Conservation (phyloP, 371 early-diverging fungal genomes). For the Rhizomucor miehei region DNA sequence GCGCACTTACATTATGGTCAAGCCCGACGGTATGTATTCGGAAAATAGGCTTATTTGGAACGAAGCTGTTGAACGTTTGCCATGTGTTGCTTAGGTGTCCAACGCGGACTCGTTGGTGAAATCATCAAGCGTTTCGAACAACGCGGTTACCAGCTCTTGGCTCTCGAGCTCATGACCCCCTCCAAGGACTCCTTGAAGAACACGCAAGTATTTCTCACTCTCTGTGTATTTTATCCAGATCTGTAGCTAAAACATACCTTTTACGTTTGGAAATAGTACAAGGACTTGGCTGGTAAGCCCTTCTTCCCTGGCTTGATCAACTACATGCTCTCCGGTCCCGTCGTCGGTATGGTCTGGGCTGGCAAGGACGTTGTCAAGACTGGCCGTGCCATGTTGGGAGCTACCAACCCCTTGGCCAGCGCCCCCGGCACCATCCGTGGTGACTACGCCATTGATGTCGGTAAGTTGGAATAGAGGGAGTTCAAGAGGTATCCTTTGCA, state of each 20-base stretch:
- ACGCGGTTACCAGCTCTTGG: conserved; percentile 82
- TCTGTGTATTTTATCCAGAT: not conserved
- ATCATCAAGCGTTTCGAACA: conserved; percentile 95
- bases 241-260: not conserved
- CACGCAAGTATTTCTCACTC: conserved; percentile 60
- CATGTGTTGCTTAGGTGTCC: conserved; percentile 54
- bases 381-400: conserved; percentile 97
- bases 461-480: conserved; percentile 12
- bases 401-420: conserved; percentile 90
- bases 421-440: conserved; percentile 99
- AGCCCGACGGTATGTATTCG: conserved; percentile 47
- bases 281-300: conserved; percentile 87
- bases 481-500: conserved; percentile 1
- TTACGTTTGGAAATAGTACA: conserved; percentile 55
- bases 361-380: conserved; percentile 97
- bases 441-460: conserved; percentile 92
- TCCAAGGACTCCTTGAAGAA: conserved; percentile 79
- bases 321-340: conserved; percentile 88
- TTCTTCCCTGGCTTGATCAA: conserved; percentile 95
- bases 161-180: conserved; percentile 82
- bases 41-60: too few relatives aligned
- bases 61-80: too few relatives aligned
- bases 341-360: conserved; percentile 94
- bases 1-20: conserved; percentile 83
- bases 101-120: conserved; percentile 95